Base-by-base conservation (phyloP, 345 rosid genomes). In the Toxicodendron radicans region DNA sequence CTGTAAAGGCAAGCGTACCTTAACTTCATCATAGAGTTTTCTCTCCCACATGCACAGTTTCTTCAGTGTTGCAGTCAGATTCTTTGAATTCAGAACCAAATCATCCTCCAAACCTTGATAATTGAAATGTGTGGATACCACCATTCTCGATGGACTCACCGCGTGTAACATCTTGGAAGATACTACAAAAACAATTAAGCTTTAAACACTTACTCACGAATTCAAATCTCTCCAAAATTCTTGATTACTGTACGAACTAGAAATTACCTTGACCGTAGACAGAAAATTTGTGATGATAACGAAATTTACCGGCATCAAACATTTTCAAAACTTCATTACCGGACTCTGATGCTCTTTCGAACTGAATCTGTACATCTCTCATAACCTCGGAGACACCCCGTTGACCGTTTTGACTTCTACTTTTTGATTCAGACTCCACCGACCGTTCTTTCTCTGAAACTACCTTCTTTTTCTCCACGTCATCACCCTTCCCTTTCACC, bases 1-100 rank as follows among this genome's bases (percentile, higher is more conserved):
- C 60, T 52, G 41, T 46, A 49, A 78, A 68, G 43, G 17, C 27
- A n/a, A 67, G 38, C 73, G 13, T 65, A 89, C 97, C 92, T 89
- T 91, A 18, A 91, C 97, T 79, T 91, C 92, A 69, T 75, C 78
- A 74, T 87, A 89, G 60, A 91, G 86, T 82, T 91, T 91, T 79
- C 84, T 85, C 88, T 91, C 94, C 92, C 92, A 91, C 81, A 87
- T 79, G 52, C 78, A 80, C 20, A 91, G 82, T 71, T 87, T 87
- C 76, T 80, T 83, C 41, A 89, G 57, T 68, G 83, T 87, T 21
- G 86, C 83, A 49, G 91, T 87, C 64, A 91, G 75, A 74, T 85
- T 89, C 66, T 52, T 79, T 58, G 84, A 66, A n/a, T 66, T 66
- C 64, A 72, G 59, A 51, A 56, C 78, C 43, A 69, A 69, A 60